Evolutionary conservation across 106 monocot species (phyloP).

Genomic region (Triglochin maritima): DNA sequence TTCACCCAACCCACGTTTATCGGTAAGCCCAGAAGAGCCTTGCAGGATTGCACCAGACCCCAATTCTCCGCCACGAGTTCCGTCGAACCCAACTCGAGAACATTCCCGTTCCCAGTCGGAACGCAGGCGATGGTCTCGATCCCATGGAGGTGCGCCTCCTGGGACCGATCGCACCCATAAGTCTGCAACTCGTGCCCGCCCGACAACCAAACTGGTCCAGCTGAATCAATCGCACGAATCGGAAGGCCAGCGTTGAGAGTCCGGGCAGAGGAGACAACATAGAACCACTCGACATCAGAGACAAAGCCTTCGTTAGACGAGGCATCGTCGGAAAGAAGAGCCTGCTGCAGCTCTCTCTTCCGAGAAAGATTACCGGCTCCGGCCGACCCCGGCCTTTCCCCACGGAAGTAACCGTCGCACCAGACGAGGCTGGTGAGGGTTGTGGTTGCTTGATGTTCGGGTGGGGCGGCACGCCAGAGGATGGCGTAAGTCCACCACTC

Average conservation of each 20-base stretch:
- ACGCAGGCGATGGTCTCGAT: conserved; percentile 14
- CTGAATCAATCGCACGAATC: conserved; percentile 22
- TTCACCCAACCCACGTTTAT: background rate
- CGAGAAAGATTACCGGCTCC: background rate
- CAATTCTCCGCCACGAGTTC: conserved; percentile 18
- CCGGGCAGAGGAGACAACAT: conserved; percentile 28
- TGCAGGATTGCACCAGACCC: conserved; percentile 10
- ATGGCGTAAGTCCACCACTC: conserved; percentile 55
- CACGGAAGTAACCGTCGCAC: conserved; percentile 46
- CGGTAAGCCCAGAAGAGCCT: conserved; percentile 1
- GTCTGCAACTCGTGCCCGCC: conserved; percentile 13
- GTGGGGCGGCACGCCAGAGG: conserved; percentile 30
- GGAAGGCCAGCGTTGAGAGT: conserved; percentile 31
- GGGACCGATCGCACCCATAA: conserved; percentile 15
- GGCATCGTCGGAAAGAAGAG: conserved; percentile 5
- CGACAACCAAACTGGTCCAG: conserved; percentile 7
- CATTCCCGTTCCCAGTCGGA: conserved; percentile 6
- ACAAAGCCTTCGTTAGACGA: conserved; percentile 13
- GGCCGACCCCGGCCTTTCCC: background rate
- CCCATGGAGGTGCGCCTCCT: conserved; percentile 13
- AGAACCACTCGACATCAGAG: conserved; percentile 56
- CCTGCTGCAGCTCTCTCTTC: too few relatives aligned
- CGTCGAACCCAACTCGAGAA: conserved; percentile 23
- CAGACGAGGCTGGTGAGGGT: conserved; percentile 22
- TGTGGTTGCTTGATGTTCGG: background rate